Evolutionary conservation across 495 filamentous ascomycete genomes (phyloP).

Genomic region (Echria macrotheca): DNA sequence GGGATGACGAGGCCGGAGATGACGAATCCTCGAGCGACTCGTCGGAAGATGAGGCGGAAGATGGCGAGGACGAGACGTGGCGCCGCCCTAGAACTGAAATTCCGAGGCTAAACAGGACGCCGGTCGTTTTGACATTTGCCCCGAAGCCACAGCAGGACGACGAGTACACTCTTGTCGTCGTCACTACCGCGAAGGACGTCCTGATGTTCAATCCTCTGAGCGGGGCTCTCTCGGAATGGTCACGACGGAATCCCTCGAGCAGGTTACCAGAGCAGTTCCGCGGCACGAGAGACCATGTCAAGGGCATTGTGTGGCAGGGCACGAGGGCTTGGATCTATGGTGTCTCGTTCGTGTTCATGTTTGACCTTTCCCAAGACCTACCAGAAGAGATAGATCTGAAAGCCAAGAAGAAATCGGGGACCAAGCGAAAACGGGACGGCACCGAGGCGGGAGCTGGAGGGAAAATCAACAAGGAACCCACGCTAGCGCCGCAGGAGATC

Average conservation of each 20-base stretch:
- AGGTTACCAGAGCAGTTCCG: conserved; percentile 68
- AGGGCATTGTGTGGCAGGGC: conserved; percentile 82
- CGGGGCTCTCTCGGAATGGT: conserved; percentile 78
- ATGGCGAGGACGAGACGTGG: conserved; percentile 48
- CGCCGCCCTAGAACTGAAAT: too few species aligned
- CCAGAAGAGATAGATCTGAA: conserved; percentile 8
- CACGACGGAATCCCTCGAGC: conserved; percentile 69
- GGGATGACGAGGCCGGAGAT: conserved; percentile 22
- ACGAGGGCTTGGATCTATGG: conserved; percentile 82
- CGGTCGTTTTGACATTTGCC: conserved; percentile 60
- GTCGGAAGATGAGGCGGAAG: conserved; percentile 19
- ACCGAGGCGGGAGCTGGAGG: conserved; percentile 52
- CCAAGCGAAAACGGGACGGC: conserved; percentile 50
- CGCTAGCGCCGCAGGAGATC: conserved; percentile 29
- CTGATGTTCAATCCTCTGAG: conserved; percentile 69
- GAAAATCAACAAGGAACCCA: conserved; percentile 51
- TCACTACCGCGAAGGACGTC: conserved; percentile 72
- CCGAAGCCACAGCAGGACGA: conserved; percentile 18
- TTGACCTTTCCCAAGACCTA: conserved; percentile 74
- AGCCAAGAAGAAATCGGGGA: conserved; percentile 29
- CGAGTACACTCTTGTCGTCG: conserved; percentile 60
- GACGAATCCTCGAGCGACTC: conserved; percentile 26
- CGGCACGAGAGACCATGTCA: conserved; percentile 65
- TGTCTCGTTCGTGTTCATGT: conserved; percentile 82
- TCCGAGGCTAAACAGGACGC: conserved; percentile 65